Evolutionary conservation across 805 yeast genomes (phyloP), one percentile per base, ranked within the genome.

Genomic region (Metschnikowia picachoensis): DNA sequence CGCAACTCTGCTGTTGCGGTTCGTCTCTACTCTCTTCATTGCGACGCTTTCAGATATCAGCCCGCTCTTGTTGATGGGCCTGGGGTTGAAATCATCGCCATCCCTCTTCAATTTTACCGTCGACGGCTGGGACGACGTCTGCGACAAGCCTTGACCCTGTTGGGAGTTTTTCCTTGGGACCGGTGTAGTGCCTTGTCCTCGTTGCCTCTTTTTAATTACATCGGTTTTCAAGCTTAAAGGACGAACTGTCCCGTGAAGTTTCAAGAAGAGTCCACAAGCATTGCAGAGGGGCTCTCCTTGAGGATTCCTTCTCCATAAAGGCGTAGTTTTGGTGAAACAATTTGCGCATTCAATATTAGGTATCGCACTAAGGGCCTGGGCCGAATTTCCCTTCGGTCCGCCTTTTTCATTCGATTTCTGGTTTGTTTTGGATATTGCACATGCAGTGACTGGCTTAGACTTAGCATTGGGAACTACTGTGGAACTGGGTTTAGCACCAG

Each of bases 231-330:
- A 72, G 12, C 95, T 85, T 42, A 92, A 71, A 0, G 99, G 99
- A 47, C 98, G 74, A 51, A 88, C 95, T 3, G 89, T 92, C n/a
- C 97, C 98, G 60, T 92, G 98, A 20, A 92, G 72, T 65, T 92
- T 92, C 41, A 53, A 49, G n/a, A 53, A 55, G 27, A 55, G 46
- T 7, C 59, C 59, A 43, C 59, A 55, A 16, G 99, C 98, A 65
- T 92, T 92, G 68, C 98, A 92, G 48, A 92, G 70, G 0, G 97
- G 95, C 59, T 87, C 85, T 2, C 97, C 97, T 48, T 87, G 87
- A 0, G 95, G 90, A 57, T 89, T 88, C 41, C 97, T 75, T 56
- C 99, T 74, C 99, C 99, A 92, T 14, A 92, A 66, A 1, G 99
- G 99, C 0, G 99, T 92, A 14, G 95, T 90, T 52, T 78, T 81